Percentiles rank a stretch among this genome's conserved stretches.
Evolutionary conservation across 2,329 filamentous ascomycete species (phyloP).

Genomic region (Colletotrichum siamense): DNA sequence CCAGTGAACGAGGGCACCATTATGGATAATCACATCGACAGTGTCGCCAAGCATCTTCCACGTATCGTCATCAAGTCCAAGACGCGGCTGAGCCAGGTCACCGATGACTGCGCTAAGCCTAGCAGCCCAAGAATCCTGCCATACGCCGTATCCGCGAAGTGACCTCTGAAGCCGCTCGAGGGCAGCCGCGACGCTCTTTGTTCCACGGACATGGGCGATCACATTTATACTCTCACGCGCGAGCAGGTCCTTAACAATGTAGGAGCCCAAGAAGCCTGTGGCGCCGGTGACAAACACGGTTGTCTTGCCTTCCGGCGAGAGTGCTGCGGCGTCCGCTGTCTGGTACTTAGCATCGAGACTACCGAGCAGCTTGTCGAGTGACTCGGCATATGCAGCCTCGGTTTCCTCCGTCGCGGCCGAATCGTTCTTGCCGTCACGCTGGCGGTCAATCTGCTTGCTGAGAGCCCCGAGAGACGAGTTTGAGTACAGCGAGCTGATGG

Average conservation of each 20-base stretch:
- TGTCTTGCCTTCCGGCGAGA: constrained; percentile 44
- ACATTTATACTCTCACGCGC: constrained; percentile 47
- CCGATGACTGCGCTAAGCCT: constrained; percentile 74
- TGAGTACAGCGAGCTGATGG: constrained; percentile 74
- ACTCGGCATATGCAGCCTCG: constrained; percentile 54
- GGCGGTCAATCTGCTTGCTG: constrained; percentile 28
- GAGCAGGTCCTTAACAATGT: constrained; percentile 78
- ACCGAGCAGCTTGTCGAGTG: constrained; percentile 51
- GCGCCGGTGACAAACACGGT: constrained; percentile 82
- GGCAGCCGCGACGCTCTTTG: not conserved
- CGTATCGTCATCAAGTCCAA: constrained; percentile 70
- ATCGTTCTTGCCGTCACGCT: constrained; percentile 40
- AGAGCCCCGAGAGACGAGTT: constrained; percentile 58
- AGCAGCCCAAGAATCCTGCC: constrained; percentile 71
- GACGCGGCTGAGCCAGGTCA: constrained; percentile 73
- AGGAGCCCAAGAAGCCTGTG: constrained; percentile 88
- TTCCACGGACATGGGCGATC: constrained; percentile 6
- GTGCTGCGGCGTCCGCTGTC: not conserved
- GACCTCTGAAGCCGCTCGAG: not conserved
- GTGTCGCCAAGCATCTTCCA: constrained; percentile 71
- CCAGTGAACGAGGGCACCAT: constrained; percentile 85
- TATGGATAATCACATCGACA: constrained; percentile 80
- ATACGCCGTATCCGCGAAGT: constrained; percentile 69
- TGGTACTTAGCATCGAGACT: constrained; percentile 23
- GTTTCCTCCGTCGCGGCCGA: not conserved